Base-by-base conservation (phyloP, 1,284 basidiomycete genomes). In the Cystobasidiaceae sp. region DNA sequence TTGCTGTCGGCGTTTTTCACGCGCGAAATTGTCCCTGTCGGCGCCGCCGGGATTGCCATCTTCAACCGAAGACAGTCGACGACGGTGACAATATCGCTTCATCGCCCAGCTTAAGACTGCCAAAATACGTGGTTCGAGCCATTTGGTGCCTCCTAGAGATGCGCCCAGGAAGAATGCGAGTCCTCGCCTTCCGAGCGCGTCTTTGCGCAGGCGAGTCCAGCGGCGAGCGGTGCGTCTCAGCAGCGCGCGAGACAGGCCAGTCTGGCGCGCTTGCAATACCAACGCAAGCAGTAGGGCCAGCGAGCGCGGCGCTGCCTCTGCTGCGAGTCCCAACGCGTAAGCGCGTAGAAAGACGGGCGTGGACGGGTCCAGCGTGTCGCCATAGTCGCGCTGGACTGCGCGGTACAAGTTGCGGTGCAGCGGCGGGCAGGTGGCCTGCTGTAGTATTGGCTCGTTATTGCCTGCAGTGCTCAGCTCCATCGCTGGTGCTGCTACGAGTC, bases 301-400 rank as follows among this genome's bases (percentile, higher is more conserved):
- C n/a, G 68, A 2, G 1, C 56, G 39, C 0, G 70, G 71, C 3
- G 52, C n/a, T 37, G 54, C 52, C 37, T 59, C 23, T 1, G 61
- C 68, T 0, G 37, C 19, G 56, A 58, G 69, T 2, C 71, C 71
- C 43, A 72, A 63, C 7, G 45, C 37, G 25, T 41, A 61, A 0
- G 70, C 68, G 9, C 71, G 66, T 8, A 70, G 19, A 51, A 72
- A 72, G 9, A 68, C 63, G 13, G 43, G 46, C 1, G 67, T 66
- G 2, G 71, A 67, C 0, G 71, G 70, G 28, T 72, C 61, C 39
- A 46, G 9, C 15, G 32, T 28, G 15, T 33, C 46, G 15, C 33
- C 41, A 30, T 28, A 59, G 57, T 60, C 64, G 28, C 33, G 56
- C 19, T 23, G 11, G 25, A 64, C 23, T 15, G 62, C 62, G 17